A percentile compares a stretch with the other conserved stretches of the same genome.
Conservation (phyloP, 495 filamentous ascomycete genomes). For the Aspergillus bertholletiae region DNA sequence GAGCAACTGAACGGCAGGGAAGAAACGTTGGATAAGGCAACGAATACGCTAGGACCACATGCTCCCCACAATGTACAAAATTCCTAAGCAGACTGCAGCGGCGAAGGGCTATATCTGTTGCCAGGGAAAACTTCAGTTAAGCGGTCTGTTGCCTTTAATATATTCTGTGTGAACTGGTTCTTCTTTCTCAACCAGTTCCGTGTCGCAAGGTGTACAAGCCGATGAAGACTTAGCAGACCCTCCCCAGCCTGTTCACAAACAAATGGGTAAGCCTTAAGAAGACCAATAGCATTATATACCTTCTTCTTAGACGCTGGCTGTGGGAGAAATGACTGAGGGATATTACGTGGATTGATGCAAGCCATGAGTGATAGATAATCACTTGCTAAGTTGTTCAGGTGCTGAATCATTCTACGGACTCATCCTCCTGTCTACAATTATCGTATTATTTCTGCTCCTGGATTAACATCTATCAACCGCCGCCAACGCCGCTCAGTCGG, state of each 20-base stretch:
- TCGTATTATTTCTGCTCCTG: too few species aligned
- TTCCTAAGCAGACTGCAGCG: too few species aligned
- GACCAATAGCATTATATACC: constrained; percentile 25
- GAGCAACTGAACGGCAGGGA: too few species aligned
- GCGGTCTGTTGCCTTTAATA: constrained; percentile 9
- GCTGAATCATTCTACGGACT: too few species aligned
- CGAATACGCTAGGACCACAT: too few species aligned
- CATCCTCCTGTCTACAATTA: too few species aligned
- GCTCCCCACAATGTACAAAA: too few species aligned
- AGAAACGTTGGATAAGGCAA: too few species aligned
- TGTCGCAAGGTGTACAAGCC: constrained; percentile 33
- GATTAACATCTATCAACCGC: too few species aligned
- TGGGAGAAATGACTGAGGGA: constrained; percentile 29
- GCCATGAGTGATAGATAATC: constrained; percentile 41
- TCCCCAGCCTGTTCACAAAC: constrained; percentile 13
- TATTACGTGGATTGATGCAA: too few species aligned
- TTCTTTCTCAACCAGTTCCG: constrained; percentile 28
- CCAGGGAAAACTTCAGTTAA: constrained; percentile 19
- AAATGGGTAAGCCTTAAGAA: constrained; percentile 23
- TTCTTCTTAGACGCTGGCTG: constrained; percentile 5
- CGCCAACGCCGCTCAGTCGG: too few species aligned
- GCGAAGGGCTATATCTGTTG: constrained; percentile 11
- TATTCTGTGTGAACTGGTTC: constrained; percentile 5
- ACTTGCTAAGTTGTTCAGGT: constrained; percentile 20
- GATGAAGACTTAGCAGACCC: constrained; percentile 19